These are phyloP conservation scores for Funneliformis geosporum DNA, from an alignment of 192 early-diverging fungal species.

Conservation along the genomic window DNA sequence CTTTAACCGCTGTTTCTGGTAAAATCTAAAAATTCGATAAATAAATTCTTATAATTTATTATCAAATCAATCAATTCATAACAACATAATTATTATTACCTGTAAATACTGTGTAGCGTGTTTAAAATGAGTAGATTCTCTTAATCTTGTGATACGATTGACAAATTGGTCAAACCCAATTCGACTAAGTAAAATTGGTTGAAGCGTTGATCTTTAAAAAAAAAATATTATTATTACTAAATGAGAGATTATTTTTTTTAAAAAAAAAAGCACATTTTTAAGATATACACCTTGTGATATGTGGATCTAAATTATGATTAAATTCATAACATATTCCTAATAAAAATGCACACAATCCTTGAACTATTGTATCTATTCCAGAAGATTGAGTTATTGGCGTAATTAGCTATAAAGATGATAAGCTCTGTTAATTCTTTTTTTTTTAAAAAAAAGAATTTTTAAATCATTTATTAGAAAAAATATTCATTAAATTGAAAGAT, in stretches of 20 bases:
- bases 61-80: neutral
- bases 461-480: neutral
- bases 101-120: constrained; percentile 66
- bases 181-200: constrained; percentile 82
- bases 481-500: constrained; percentile 25
- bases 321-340: constrained; percentile 87
- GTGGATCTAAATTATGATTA: constrained; percentile 78
- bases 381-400: constrained; percentile 89
- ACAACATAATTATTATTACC: constrained; percentile 10
- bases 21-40: constrained; percentile 40
- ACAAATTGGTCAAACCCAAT: constrained; percentile 86
- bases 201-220: constrained; percentile 62
- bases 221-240: neutral
- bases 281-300: constrained; percentile 59
- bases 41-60: no score
- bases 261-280: neutral
- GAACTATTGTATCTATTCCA: constrained; percentile 79
- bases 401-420: constrained; percentile 62
- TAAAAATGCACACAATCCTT: constrained; percentile 88
- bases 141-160: constrained; percentile 79
- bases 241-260: neutral
- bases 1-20: constrained; percentile 61
- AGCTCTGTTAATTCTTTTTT: no score
- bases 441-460: constrained; percentile 5
- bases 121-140: constrained; percentile 81